Base-by-base conservation (phyloP, 306 rosid species). In the Acmispon strigosus region DNA sequence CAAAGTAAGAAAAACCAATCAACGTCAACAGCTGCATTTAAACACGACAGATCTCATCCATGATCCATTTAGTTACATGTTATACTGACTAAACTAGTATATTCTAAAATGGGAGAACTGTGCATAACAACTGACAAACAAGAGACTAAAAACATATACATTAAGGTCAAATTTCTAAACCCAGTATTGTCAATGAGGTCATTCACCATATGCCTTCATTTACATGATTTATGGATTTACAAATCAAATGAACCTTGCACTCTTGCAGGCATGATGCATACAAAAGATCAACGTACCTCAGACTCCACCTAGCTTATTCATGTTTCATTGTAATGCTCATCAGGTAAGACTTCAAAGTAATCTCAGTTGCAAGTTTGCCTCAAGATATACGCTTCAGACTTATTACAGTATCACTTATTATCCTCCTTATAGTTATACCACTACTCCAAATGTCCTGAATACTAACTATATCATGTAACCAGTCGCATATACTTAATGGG, bases 121-220 rank as follows among this genome's bases (percentile, higher is more conserved):
- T 4, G 22, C 17, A 13, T 13, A 29, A 65, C 39, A 54, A 16
- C 14, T 8, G 18, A 65, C 37, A 78, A 8, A 42, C 62, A 14
- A 45, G 82, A 64, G 49, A 56, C 51, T 34, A 18, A 70, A 67
- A 66, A 50, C 67, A 51, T 20, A 42, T 73, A 52, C 14, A 41
- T 24, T 57, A 17, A 14, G 10, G 45, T 62, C 20, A 52, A 9
- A 2, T 4, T 52, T 51, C 19, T 9, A 42, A 43, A 17, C 71
- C 39, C 27, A 24, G 42, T 10, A 51, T 69, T 60, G 47, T 12
- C 32, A 61, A 50, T 10, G 12, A 48, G 61, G 42, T 60, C 32
- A 61, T 2, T 13, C 44, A 13, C 19, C 49, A 13, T 39, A 44
- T 59, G 50, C 19, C 22, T 62, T 27, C 22, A 9, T 29, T 62